Conservation (phyloP, 495 filamentous ascomycete species). For the Tuber calosporum region DNA sequence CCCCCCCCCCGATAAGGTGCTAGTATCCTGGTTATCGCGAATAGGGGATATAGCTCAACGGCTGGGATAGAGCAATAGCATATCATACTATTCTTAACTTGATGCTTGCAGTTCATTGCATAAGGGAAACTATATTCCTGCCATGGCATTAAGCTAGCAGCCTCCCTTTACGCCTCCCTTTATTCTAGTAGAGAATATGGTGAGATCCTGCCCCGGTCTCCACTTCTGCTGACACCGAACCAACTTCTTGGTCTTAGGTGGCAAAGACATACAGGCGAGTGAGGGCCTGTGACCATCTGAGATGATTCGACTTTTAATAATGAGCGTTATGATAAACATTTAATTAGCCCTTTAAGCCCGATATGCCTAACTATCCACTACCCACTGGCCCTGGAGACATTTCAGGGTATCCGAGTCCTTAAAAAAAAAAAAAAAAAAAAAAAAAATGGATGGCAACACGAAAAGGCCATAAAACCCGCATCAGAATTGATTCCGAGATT, state of each 20-base stretch:
- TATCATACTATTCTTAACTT: no score
- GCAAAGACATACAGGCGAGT: not conserved
- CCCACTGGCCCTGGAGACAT: not conserved
- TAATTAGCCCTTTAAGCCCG: not conserved
- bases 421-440: not conserved
- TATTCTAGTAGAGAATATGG: no score
- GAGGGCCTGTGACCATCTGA: not conserved
- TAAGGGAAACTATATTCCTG: no score
- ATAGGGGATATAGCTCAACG: no score
- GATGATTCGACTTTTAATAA: not conserved
- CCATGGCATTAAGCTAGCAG: no score
- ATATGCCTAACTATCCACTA: not conserved
- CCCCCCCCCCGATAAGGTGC: no score
- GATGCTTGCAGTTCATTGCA: no score
- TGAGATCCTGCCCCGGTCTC: no score
- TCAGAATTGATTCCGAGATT: not conserved
- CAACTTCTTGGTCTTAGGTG: no score
- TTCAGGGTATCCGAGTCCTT: not conserved
- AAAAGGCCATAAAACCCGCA: not conserved
- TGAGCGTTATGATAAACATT: not conserved
- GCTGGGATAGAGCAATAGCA: no score
- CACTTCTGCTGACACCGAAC: not conserved
- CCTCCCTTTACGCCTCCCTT: no score
- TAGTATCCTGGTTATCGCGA: no score
- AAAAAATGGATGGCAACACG: not conserved